Evolutionary conservation across 331 rosid genomes (phyloP), one percentile per base, ranked within the genome.

Genomic region (Quercus lobata): DNA sequence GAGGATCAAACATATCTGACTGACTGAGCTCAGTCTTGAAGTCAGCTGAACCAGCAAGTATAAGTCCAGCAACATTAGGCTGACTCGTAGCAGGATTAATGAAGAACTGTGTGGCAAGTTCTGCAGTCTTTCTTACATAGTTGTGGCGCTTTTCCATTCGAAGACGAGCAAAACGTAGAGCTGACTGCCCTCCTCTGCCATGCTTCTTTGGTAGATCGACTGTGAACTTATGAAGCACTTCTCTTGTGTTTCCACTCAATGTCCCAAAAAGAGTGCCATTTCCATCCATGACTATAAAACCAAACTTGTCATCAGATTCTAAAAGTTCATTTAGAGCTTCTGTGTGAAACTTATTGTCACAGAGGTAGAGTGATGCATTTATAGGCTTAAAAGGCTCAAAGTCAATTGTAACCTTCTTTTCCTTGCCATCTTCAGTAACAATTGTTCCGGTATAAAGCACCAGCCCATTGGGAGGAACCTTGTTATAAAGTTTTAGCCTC

Each of bases 131-230:
- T 68, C 94, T 90, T 9, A 90, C 94, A 18, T 90, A 90, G 79
- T 90, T 90, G 77, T 90, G 94, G 15, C 92, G 85, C 79, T 90
- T 90, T 75, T 90, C 94, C 94, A 90, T 90, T 18, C 92, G 86
- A 66, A 90, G 92, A 84, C 94, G 92, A 71, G 92, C 94, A 81
- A 90, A 90, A 57, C 94, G 94, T 75, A 86, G 75, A 25, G 94
- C 94, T 78, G 94, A 90, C 83, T 90, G 94, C 52, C 94, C 94
- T 88, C 94, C 94, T 86, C 94, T 84, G 29, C 94, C 92, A 30
- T 90, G 94, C 66, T 88, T 90, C 86, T 90, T 90, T 3, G 94
- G 94, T 9, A 90, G 82, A 75, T 90, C 94, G 44, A 90, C 94
- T 11, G 85, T 82, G 79, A 90, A 90, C 57, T 90, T 90, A 62